Evolutionary conservation across 768 basidiomycete species (phyloP).

Genomic region (Exidia glandulosa): DNA sequence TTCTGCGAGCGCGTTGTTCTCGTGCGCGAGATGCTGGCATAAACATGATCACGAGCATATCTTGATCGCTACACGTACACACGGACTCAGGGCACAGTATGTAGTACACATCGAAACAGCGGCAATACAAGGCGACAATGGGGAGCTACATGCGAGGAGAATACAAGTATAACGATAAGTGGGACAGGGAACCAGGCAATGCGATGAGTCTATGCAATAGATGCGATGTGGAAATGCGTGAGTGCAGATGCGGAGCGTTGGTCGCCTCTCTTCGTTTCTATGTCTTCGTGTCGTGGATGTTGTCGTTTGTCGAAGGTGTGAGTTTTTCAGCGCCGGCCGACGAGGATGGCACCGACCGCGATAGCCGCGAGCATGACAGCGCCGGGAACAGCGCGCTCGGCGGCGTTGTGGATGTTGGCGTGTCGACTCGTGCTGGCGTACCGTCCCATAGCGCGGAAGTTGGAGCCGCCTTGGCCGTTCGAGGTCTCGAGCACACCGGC

Average conservation of each 20-base stretch:
- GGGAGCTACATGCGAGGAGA: too few species aligned
- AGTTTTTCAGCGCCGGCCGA: neutral
- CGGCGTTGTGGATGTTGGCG: neutral
- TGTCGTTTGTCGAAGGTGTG: neutral
- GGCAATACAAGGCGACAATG: too few species aligned
- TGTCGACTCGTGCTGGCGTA: neutral
- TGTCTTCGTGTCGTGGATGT: neutral
- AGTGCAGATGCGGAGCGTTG: neutral
- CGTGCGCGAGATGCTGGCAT: neutral
- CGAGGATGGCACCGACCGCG: neutral
- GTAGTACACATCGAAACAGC: too few species aligned
- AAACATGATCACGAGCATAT: too few species aligned
- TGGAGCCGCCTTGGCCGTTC: slow-evolving; percentile 40
- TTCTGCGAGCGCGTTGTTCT: neutral
- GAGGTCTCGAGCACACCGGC: slow-evolving; percentile 44
- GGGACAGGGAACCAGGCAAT: too few species aligned
- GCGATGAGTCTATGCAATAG: too few species aligned
- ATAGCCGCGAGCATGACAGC: neutral
- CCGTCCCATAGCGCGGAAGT: neutral
- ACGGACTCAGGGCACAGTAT: too few species aligned
- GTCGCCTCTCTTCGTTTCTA: neutral
- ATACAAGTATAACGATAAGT: too few species aligned
- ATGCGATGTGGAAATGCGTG: too few species aligned
- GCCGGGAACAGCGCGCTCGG: neutral
- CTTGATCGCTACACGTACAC: too few species aligned